Base-by-base conservation (phyloP, 306 rosid species). In the Casuarina glauca region DNA sequence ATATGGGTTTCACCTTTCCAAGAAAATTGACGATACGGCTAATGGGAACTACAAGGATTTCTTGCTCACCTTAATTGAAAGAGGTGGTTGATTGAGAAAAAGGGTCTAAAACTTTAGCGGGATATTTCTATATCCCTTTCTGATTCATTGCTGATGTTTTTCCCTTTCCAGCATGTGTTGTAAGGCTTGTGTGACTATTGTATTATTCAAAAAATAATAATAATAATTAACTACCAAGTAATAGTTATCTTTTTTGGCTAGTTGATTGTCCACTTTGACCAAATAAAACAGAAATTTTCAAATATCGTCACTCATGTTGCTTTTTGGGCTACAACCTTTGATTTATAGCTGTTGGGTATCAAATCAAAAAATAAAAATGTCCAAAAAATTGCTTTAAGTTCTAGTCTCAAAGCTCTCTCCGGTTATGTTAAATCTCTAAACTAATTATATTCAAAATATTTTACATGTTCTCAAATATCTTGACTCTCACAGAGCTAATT, bases 31-130 rank as follows among this genome's bases (percentile, higher is more conserved):
- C 78, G 88, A 84, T 46, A 72, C 76, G 6, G 84, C 97, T 42
- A 85, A 82, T 73, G 99, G 99, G 48, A 93, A 81, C 80, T 95
- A 86, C 42, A 93, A 91, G 86, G 99, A 93, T 88, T 87, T 95
- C 87, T 86, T 93, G 86, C 85, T 93, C 41, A 83, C 87, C 50
- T 86, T 95, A 87, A 80, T 91, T 67, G 84, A 84, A 0, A 86
- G 88, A 88, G 90, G 83, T 74, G 82, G 73, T 53, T 91, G 74
- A 78, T 72, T 66, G 50, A 7, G 50, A 72, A 9, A 61, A 49
- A 19, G 42, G 75, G 53, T 50, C 51, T 60, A 60, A 57, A 53
- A 13, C 46, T 78, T 78, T 73, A 64, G 42, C 10, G 63, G 8
- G 63, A 45, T 74, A 46, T 19, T 66, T 8, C 5, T 64, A 77